These are phyloP conservation scores for Trichoderma parareesei DNA, from an alignment of 495 filamentous ascomycete species.

Conservation along the genomic window DNA sequence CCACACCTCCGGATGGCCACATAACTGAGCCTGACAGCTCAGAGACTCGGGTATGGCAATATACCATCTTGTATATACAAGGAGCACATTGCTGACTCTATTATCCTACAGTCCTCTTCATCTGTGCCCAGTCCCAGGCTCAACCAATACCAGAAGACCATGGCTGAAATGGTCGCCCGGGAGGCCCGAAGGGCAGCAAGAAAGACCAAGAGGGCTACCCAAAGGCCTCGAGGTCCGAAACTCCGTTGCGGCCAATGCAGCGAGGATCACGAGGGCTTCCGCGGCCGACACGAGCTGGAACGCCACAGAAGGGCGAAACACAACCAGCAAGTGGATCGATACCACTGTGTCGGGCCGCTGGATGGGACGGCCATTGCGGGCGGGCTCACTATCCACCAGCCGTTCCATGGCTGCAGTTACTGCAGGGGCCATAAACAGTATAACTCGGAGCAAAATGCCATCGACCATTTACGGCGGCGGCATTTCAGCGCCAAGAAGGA, in stretches of 20 bases:
- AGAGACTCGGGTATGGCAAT: no score
- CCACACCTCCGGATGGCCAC: no score
- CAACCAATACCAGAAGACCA: no score
- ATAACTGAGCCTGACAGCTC: no score
- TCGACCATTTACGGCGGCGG: slow-evolving; percentile 80
- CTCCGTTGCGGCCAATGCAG: slow-evolving; percentile 67
- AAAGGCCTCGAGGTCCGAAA: slow-evolving; percentile 68
- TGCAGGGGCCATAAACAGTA: slow-evolving; percentile 74
- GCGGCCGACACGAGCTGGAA: slow-evolving; percentile 87
- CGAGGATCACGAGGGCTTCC: slow-evolving; percentile 76
- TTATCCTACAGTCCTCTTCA: no score
- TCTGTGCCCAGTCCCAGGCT: no score
- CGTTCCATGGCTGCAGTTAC: slow-evolving; percentile 55
- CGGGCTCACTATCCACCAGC: slow-evolving; percentile 18
- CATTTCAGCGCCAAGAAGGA: slow-evolving; percentile 33
- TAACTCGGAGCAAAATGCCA: slow-evolving; percentile 90
- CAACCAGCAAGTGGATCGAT: slow-evolving; percentile 64
- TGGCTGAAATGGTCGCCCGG: slow-evolving; percentile 16
- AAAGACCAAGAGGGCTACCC: slow-evolving; percentile 33
- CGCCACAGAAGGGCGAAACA: slow-evolving; percentile 81
- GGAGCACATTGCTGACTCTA: no score
- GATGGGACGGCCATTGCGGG: slow-evolving; percentile 25
- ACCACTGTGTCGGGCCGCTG: slow-evolving; percentile 52
- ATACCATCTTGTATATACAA: no score
- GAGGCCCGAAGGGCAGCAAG: slow-evolving; percentile 18